Conservation (phyloP, 345 rosid genomes). For the Psidium friedrichsthalianum region DNA sequence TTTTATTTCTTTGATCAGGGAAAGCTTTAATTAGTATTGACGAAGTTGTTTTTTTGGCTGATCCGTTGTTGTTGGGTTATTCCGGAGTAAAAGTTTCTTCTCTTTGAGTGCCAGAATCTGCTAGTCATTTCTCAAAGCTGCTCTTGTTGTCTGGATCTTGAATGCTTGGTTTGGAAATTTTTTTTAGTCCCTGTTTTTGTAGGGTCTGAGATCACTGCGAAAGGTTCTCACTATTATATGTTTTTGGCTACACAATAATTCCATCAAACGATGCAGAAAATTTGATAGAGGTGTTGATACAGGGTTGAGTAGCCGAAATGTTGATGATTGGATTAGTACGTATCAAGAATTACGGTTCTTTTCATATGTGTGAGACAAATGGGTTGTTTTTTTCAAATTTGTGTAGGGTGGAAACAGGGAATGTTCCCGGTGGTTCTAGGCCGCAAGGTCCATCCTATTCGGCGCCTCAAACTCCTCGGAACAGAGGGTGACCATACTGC, state of each 20-base stretch:
- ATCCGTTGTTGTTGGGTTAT: background rate
- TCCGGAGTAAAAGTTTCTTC: background rate
- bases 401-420: constrained; percentile 16
- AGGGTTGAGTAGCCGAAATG: background rate
- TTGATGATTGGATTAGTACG: background rate
- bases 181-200: background rate
- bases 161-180: background rate
- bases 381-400: background rate
- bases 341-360: background rate
- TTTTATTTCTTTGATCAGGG: background rate
- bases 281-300: background rate
- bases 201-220: background rate
- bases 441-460: constrained; percentile 30
- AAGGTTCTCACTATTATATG: background rate
- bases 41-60: background rate
- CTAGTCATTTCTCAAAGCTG: background rate
- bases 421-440: constrained; percentile 33
- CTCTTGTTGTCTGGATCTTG: background rate
- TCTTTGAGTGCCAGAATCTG: background rate
- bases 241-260: background rate
- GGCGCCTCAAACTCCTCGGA: constrained; percentile 32
- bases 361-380: constrained; percentile 3
- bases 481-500: constrained; percentile 76
- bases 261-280: background rate
- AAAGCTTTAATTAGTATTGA: background rate